phyloP scores from a whole-genome alignment of 352 stramenopile species.

The Globisporangium acanthophoron region DNA sequence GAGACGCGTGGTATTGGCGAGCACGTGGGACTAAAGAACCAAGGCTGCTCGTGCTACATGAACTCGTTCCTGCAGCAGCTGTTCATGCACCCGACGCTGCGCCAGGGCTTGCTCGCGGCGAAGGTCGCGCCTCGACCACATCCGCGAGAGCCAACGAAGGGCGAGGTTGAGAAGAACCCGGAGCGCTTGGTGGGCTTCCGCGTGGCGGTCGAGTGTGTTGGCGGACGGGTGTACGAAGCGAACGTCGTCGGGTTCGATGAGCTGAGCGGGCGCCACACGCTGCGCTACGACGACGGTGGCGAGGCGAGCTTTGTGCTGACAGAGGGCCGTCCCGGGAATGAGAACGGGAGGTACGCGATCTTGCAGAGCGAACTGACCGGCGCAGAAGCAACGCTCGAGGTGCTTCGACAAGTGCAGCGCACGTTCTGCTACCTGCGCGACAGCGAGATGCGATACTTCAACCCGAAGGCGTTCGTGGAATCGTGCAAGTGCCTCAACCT shows the following conservation, averaged over 20 bases:
- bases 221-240: conserved; percentile 91
- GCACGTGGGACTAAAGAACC: conserved; percentile 96
- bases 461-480: conserved; percentile 86
- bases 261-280: conserved; percentile 59
- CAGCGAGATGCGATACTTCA: conserved; percentile 84
- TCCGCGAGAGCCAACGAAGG: conserved; percentile 75
- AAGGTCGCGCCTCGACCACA: conserved; percentile 51
- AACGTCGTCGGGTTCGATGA: conserved; percentile 88
- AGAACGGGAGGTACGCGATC: conserved; percentile 93
- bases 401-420: conserved; percentile 84
- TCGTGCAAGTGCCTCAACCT: conserved; percentile 86
- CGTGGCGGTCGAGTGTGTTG: conserved; percentile 92
- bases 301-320: conserved; percentile 85
- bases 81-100: conserved; percentile 87
- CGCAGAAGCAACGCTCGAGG: conserved; percentile 80
- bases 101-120: conserved; percentile 69
- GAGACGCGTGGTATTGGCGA: conserved; percentile 77
- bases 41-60: conserved; percentile 99
- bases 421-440: conserved; percentile 88
- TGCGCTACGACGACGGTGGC: conserved; percentile 88
- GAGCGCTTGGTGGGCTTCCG: conserved; percentile 65
- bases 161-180: conserved; percentile 84
- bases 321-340: conserved; percentile 92
- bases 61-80: conserved; percentile 99
- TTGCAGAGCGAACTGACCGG: conserved; percentile 71